A percentile compares a stretch with the other conserved stretches of the same genome.
These are phyloP conservation scores for Cryphonectria carpinicola DNA, from an alignment of 2,329 filamentous ascomycete genomes.

Conservation along the genomic window DNA sequence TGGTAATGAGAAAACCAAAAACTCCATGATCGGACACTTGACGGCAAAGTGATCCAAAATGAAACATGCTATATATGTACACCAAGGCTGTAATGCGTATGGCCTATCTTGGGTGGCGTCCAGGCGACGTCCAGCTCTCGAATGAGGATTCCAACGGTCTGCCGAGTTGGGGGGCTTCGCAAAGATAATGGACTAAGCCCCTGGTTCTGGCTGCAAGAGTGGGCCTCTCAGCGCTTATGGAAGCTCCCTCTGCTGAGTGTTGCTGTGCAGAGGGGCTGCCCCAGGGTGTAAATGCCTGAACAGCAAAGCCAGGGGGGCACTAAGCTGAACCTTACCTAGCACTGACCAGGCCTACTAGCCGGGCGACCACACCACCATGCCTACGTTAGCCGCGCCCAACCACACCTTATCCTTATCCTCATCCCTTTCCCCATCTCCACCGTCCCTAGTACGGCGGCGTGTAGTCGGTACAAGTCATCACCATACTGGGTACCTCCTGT, in stretches of 20 bases:
- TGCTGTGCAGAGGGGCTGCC: no score
- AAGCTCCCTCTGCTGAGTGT: no score
- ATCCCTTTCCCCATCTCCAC: neutral
- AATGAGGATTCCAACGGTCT: neutral
- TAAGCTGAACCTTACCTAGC: neutral
- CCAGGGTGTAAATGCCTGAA: no score
- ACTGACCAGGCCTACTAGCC: neutral
- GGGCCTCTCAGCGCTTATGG: no score
- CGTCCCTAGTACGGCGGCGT: neutral
- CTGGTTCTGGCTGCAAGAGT: no score
- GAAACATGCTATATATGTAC: neutral
- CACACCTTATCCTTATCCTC: slow-evolving; percentile 6
- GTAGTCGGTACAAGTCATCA: neutral
- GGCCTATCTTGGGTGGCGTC: neutral
- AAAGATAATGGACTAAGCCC: no score
- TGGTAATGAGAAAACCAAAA: no score
- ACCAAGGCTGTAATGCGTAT: neutral
- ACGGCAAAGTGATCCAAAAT: neutral
- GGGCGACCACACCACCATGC: no score
- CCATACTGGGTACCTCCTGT: neutral
- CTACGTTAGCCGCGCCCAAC: slow-evolving; percentile 1
- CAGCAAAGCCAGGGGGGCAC: neutral
- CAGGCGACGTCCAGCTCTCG: neutral
- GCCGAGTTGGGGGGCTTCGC: neutral
- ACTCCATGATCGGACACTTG: no score